Evolutionary conservation across 2,329 filamentous ascomycete species (phyloP), one percentile per base, ranked within the genome.

Genomic region (Lecanicillium sp.): DNA sequence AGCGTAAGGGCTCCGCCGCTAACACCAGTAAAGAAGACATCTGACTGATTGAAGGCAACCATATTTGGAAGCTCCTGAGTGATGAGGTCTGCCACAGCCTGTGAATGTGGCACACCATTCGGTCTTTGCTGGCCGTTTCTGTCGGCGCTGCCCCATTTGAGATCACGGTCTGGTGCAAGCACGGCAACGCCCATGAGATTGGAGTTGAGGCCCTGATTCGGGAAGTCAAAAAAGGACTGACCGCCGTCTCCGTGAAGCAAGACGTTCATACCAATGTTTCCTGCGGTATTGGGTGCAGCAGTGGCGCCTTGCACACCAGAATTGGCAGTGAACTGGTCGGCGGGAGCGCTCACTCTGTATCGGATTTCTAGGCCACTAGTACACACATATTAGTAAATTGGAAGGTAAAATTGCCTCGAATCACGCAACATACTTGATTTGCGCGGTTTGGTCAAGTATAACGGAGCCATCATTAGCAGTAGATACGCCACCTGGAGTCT

Each of bases 201-300:
- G 36, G 57, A 51, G 39, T 69, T 66, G 9, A 74, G 66, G 14
- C 62, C 65, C 47, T 75, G 68, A 53, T 75, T 75, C 27, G 71
- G 71, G 56, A 74, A 72, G 50, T 72, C 70, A 54, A 73, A 71
- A 62, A 75, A 75, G 11, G 69, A 73, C 48, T 75, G 68, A 6
- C 74, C 74, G 30, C 74, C 73, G 50, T 78, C 74, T 35, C 73
- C 73, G 51, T 78, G 74, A 4, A 78, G 64, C 27, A 78, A 64
- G 12, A 78, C 67, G 47, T 78, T 78, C 6, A 74, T 59, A 35
- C 71, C 71, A 20, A 72, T 56, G 6, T 56, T 45, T 5, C 67
- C 64, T 0, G 46, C 47, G 16, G 50, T 41, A 20, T 49, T 50
- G 15, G 59, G 48, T 1, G 31, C 43, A 36, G 54, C 58, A 16